Evolutionary conservation across 805 yeast species (phyloP).

Genomic region (Lachancea dasiensis): DNA sequence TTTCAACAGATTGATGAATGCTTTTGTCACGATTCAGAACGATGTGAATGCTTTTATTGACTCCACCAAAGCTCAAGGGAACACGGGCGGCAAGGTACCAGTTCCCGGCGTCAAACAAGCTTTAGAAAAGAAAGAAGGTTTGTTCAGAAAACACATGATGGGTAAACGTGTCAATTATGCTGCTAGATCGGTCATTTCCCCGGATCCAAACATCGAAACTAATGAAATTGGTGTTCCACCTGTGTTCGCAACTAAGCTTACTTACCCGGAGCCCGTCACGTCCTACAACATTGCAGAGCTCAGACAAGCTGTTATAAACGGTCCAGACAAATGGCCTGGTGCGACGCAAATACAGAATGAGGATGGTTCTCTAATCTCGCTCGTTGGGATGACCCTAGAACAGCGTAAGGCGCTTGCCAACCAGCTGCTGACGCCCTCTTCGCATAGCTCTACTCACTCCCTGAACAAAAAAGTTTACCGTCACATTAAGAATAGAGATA

Average conservation of each 20-base stretch:
- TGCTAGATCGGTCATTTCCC: conserved; percentile 98
- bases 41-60: conserved; percentile 94
- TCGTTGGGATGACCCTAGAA: conserved; percentile 84
- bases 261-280: conserved; percentile 98
- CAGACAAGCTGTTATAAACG: conserved; percentile 92
- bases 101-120: conserved; percentile 97
- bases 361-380: conserved; percentile 77
- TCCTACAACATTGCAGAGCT: conserved; percentile 82
- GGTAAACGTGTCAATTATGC: conserved; percentile 99
- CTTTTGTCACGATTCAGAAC: conserved; percentile 90
- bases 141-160: conserved; percentile 99
- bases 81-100: conserved; percentile 57
- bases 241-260: conserved; percentile 89
- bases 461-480: conserved; percentile 90
- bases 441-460: conserved; percentile 48
- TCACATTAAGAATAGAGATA: conserved; percentile 91
- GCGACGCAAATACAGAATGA: conserved; percentile 94
- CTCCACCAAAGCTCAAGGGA: conserved; percentile 79
- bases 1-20: conserved; percentile 89
- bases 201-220: conserved; percentile 97
- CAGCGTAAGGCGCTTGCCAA: conserved; percentile 94
- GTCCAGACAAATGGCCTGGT: conserved; percentile 99
- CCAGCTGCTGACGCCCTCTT: conserved; percentile 83
- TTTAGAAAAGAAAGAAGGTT: conserved; percentile 95
- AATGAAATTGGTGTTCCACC: conserved; percentile 99